phyloP scores from a whole-genome alignment of 345 rosid genomes.

The Lumnitzera racemosa region DNA sequence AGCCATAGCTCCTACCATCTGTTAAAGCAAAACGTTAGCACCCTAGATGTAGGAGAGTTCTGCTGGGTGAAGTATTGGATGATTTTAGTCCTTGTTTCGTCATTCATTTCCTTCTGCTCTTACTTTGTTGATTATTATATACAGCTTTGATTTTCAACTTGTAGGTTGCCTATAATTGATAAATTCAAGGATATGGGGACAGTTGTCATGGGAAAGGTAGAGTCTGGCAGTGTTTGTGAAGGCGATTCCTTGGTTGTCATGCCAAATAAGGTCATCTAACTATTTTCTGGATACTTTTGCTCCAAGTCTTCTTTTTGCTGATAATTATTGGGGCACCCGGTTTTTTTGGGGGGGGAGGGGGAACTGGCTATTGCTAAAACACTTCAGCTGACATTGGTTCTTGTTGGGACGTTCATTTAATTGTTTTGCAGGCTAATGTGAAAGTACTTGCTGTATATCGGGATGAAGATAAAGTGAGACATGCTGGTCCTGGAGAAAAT shows the following conservation, averaged over 20 bases:
- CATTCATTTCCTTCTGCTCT: neutral
- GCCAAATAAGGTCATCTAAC: constrained; percentile 78
- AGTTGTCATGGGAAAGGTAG: constrained; percentile 93
- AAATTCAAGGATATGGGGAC: constrained; percentile 99
- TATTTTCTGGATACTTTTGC: too few relatives aligned
- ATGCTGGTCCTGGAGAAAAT: constrained; percentile 96
- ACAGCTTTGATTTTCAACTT: constrained; percentile 8
- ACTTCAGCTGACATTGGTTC: too few relatives aligned
- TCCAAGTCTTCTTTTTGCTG: too few relatives aligned
- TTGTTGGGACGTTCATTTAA: constrained; percentile 1
- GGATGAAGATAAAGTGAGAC: constrained; percentile 74
- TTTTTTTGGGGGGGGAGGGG: too few relatives aligned
- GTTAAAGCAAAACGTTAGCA: too few relatives aligned
- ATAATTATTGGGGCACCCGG: neutral
- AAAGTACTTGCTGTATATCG: constrained; percentile 62
- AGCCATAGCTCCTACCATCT: too few relatives aligned
- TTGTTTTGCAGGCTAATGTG: constrained; percentile 51
- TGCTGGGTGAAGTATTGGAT: too few relatives aligned
- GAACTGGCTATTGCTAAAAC: neutral
- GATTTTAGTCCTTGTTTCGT: too few relatives aligned
- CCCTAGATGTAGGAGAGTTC: too few relatives aligned
- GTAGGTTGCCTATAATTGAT: constrained; percentile 95
- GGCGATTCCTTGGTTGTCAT: constrained; percentile 83
- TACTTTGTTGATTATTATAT: neutral
- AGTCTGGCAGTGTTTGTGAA: constrained; percentile 80